These are phyloP conservation scores for Ophiosphaerella korrae DNA, from an alignment of 2,329 filamentous ascomycete genomes.

Conservation along the genomic window DNA sequence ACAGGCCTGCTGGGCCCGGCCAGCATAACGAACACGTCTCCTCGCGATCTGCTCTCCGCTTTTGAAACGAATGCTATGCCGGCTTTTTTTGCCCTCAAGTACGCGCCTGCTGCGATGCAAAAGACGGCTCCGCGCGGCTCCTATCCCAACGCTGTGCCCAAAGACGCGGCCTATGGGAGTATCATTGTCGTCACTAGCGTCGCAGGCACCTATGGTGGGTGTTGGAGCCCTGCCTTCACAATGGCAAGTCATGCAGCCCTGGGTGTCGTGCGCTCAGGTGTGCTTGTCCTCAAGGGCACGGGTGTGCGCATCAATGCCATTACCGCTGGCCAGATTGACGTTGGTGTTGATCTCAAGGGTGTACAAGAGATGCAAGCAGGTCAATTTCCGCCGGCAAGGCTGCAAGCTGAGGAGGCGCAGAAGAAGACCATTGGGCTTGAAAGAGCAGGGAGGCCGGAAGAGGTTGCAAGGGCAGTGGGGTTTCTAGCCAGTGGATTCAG, in stretches of 20 bases:
- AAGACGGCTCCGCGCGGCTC: conserved; percentile 61
- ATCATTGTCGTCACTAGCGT: conserved; percentile 67
- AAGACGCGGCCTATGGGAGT: conserved; percentile 64
- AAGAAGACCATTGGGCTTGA: conserved; percentile 62
- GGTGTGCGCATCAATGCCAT: conserved; percentile 65
- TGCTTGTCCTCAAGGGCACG: conserved; percentile 62
- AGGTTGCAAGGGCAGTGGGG: conserved; percentile 65
- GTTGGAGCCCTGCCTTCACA: conserved; percentile 66
- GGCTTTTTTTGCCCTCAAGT: conserved; percentile 69
- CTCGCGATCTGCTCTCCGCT: conserved; percentile 60
- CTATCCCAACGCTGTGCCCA: conserved; percentile 66
- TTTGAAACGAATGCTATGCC: conserved; percentile 67
- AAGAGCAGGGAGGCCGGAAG: conserved; percentile 61
- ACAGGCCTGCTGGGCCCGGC: conserved; percentile 63
- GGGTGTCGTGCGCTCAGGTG: conserved; percentile 64
- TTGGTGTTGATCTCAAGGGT: conserved; percentile 54
- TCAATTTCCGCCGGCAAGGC: conserved; percentile 61
- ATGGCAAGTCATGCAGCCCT: conserved; percentile 66
- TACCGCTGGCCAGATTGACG: conserved; percentile 54
- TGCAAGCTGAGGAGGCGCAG: conserved; percentile 58
- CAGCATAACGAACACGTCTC: conserved; percentile 60
- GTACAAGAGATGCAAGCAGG: conserved; percentile 52
- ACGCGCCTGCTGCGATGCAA: conserved; percentile 66
- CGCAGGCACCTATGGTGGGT: conserved; percentile 62
- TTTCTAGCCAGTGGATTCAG: conserved; percentile 68